Conservation (phyloP, 1,139 yeast genomes). For the Taiozyma sp. region DNA sequence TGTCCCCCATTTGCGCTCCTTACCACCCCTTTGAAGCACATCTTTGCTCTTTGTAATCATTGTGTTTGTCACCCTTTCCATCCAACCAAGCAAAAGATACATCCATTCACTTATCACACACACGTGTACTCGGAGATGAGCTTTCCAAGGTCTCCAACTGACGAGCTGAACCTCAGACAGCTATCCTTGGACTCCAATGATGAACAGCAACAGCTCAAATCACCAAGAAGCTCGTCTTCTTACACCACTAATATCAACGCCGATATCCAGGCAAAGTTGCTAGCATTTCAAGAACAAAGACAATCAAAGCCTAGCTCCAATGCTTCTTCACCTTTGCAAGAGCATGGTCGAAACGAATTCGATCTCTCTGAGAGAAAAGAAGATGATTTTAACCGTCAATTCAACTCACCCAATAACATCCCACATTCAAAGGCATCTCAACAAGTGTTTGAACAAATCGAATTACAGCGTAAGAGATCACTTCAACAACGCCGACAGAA, state of each 20-base stretch:
- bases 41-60: too few relatives aligned
- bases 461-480: conserved; percentile 8
- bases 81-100: too few relatives aligned
- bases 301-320: conserved; percentile 11
- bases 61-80: too few relatives aligned
- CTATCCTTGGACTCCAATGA: neutral
- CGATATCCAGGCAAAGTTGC: conserved; percentile 67
- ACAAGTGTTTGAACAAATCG: conserved; percentile 4
- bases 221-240: conserved; percentile 14
- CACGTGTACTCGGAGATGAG: neutral
- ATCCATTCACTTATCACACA: too few relatives aligned
- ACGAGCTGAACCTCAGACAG: neutral
- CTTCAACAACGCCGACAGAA: conserved; percentile 1
- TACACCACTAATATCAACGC: conserved; percentile 38
- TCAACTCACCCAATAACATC: neutral
- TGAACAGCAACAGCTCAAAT: conserved; percentile 5
- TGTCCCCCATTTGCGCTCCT: too few relatives aligned
- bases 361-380: neutral
- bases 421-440: conserved; percentile 4
- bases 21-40: too few relatives aligned
- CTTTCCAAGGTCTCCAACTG: neutral
- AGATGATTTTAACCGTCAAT: neutral
- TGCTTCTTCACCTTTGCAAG: conserved; percentile 6
- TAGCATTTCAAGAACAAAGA: conserved; percentile 70
- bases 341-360: neutral